Evolutionary conservation across 352 stramenopile species (phyloP).

Genomic region (Globisporangium parvum): DNA sequence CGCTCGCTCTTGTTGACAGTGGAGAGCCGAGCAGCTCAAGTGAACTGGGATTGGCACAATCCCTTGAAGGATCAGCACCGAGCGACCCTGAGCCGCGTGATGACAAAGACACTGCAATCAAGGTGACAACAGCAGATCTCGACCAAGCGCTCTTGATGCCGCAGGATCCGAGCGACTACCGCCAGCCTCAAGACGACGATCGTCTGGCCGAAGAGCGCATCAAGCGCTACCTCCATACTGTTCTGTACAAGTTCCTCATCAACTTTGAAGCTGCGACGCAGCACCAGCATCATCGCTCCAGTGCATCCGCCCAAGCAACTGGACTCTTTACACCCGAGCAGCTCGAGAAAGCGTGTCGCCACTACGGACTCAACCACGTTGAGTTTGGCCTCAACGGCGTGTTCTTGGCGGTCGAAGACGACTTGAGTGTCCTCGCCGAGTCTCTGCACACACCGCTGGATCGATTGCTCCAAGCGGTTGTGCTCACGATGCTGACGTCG

Average conservation of each 20-base stretch:
- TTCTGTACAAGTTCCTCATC: not conserved
- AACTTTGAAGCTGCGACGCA: slow-evolving; percentile 6
- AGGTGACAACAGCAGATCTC: too few species aligned
- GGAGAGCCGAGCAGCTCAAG: too few species aligned
- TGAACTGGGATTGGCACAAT: too few species aligned
- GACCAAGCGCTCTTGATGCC: too few species aligned
- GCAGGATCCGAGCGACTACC: too few species aligned
- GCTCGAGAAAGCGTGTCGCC: slow-evolving; percentile 4
- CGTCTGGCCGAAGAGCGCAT: not conserved
- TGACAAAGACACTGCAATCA: too few species aligned
- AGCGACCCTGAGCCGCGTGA: too few species aligned
- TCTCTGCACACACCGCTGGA: not conserved
- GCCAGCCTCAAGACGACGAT: not conserved
- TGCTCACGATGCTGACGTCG: slow-evolving; percentile 4
- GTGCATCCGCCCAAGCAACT: not conserved
- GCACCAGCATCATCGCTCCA: not conserved
- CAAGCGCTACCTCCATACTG: not conserved
- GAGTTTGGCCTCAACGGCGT: slow-evolving; percentile 11
- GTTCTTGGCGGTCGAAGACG: slow-evolving; percentile 13
- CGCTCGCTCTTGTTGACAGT: too few species aligned
- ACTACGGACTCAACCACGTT: slow-evolving; percentile 11
- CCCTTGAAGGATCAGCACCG: too few species aligned
- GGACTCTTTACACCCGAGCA: slow-evolving; percentile 9
- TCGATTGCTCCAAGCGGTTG: not conserved
- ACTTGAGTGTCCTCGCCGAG: not conserved